These are phyloP conservation scores for Orbilia oligospora DNA, from an alignment of 2,329 filamentous ascomycete species.

Conservation along the genomic window DNA sequence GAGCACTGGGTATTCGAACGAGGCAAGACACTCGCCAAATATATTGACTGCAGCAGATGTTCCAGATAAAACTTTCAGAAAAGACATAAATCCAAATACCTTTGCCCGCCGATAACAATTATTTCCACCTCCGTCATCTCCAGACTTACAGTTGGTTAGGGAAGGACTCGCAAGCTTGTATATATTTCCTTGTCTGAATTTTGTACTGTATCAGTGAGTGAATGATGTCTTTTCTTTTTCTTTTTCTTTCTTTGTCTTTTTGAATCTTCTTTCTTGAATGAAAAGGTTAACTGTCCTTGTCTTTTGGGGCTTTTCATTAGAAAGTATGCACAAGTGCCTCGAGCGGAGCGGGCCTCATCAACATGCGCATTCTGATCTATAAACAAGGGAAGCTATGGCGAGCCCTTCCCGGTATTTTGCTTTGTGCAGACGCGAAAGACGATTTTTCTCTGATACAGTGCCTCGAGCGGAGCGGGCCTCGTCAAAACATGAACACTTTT, in stretches of 20 bases:
- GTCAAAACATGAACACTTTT: conserved; percentile 52
- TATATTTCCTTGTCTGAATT: conserved; percentile 25
- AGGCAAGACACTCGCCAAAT: conserved; percentile 14
- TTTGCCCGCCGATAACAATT: conserved; percentile 7
- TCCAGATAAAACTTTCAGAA: neutral
- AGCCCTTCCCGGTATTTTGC: conserved; percentile 60
- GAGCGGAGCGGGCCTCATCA: conserved; percentile 62
- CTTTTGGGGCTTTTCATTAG: conserved; percentile 60
- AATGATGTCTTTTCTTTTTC: conserved; percentile 7
- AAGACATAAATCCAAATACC: conserved; percentile 18
- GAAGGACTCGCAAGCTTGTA: conserved; percentile 60
- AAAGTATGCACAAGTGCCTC: conserved; percentile 62
- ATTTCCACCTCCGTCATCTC: conserved; percentile 17
- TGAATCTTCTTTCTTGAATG: conserved; percentile 49
- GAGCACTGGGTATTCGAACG: conserved; percentile 22
- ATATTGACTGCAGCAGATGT: conserved; percentile 1
- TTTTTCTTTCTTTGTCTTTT: conserved; percentile 24
- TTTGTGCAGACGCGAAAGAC: conserved; percentile 54
- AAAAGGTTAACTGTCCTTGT: conserved; percentile 61
- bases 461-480: conserved; percentile 61
- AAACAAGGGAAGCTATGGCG: conserved; percentile 62
- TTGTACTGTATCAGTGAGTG: conserved; percentile 15
- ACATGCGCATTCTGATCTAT: conserved; percentile 62
- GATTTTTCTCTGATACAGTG: conserved; percentile 60
- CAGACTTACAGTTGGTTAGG: conserved; percentile 58